These are phyloP conservation scores for Xerocomus brunneocitrinus DNA, from an alignment of 768 basidiomycete species.

Conservation along the genomic window DNA sequence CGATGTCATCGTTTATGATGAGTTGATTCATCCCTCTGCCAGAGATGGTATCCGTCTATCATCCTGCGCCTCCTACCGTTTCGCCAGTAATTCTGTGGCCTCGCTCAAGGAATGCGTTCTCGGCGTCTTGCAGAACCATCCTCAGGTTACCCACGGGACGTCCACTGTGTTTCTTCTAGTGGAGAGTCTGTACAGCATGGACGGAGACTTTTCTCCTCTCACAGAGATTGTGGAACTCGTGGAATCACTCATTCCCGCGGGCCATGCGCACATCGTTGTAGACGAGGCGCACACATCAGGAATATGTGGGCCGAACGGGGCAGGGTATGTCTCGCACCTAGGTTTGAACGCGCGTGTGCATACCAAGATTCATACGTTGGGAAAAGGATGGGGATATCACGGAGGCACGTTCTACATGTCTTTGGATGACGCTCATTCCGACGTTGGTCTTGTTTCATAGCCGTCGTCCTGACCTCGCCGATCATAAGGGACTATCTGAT, in stretches of 20 bases:
- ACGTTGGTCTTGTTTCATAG: constrained; percentile 1
- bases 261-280: constrained; percentile 42
- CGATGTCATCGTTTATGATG: constrained; percentile 51
- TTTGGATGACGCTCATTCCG: not conserved
- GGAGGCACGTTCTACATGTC: constrained; percentile 8
- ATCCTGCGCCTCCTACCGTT: constrained; percentile 26
- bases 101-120: constrained; percentile 31
- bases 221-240: constrained; percentile 37
- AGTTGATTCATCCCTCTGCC: constrained; percentile 47
- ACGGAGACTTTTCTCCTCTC: constrained; percentile 51
- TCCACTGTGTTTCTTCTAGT: constrained; percentile 44
- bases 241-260: constrained; percentile 34
- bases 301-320: constrained; percentile 44
- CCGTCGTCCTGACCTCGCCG: constrained; percentile 16
- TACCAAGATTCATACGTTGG: constrained; percentile 49
- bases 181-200: constrained; percentile 59
- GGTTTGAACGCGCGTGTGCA: constrained; percentile 41
- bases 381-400: constrained; percentile 35
- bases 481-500: constrained; percentile 17
- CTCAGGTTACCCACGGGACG: constrained; percentile 21
- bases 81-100: constrained; percentile 44
- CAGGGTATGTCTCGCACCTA: constrained; percentile 40
- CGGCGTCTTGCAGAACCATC: constrained; percentile 20
- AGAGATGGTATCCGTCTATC: constrained; percentile 49
- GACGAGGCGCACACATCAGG: constrained; percentile 60